These are phyloP conservation scores for Rosa chinensis DNA, from an alignment of 306 rosid genomes.

Conservation along the genomic window DNA sequence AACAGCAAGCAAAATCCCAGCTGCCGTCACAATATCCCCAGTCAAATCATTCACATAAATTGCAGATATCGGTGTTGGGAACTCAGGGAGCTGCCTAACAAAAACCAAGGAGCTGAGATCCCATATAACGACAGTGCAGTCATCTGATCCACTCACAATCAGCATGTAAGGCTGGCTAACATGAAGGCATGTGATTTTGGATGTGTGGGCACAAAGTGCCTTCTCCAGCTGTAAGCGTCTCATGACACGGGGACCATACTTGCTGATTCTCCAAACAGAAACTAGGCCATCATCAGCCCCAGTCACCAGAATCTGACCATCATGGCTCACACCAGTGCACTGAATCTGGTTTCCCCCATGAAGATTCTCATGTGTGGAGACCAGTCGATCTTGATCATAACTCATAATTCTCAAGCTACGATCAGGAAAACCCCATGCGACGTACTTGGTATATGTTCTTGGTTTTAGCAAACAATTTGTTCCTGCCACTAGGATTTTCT, in stretches of 20 bases:
- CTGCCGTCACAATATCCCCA: constrained; percentile 95
- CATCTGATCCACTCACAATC: constrained; percentile 95
- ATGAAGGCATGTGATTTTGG: constrained; percentile 82
- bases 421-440: constrained; percentile 97
- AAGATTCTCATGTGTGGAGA: constrained; percentile 96
- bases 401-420: constrained; percentile 90
- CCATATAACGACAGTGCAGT: constrained; percentile 94
- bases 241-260: constrained; percentile 60
- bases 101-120: constrained; percentile 93
- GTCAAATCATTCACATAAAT: constrained; percentile 88
- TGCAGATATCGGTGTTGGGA: constrained; percentile 85
- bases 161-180: constrained; percentile 99
- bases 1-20: constrained; percentile 88
- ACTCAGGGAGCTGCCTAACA: constrained; percentile 94
- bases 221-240: constrained; percentile 82
- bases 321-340: constrained; percentile 83
- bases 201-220: constrained; percentile 87
- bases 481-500: constrained; percentile 83
- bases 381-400: constrained; percentile 90
- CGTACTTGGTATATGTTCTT: constrained; percentile 85
- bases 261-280: constrained; percentile 85
- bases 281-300: constrained; percentile 97
- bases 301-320: constrained; percentile 84
- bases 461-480: constrained; percentile 80
- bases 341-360: constrained; percentile 91